phyloP scores from a whole-genome alignment of 108 stramenopile genomes.

The Fistulifera solaris region DNA sequence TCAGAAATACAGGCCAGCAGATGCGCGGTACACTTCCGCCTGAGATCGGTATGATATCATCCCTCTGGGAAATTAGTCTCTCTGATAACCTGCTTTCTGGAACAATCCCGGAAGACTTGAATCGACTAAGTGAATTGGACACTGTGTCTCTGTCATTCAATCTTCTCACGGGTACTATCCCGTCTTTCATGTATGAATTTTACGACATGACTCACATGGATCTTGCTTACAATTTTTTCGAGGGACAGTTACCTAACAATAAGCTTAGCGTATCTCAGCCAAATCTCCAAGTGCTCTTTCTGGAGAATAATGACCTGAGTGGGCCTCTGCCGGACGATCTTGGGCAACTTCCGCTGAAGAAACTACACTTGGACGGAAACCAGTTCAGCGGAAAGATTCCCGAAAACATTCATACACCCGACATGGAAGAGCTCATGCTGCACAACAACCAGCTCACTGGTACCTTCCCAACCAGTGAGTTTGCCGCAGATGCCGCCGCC shows the following conservation, averaged over 20 bases:
- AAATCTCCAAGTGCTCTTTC: conserved; percentile 24
- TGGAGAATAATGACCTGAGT: conserved; percentile 50
- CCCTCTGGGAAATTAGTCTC: conserved; percentile 32
- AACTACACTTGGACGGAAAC: conserved; percentile 33
- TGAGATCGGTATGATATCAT: conserved; percentile 33
- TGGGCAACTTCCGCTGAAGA: conserved; percentile 28
- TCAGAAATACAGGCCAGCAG: conserved; percentile 31
- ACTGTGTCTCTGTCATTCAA: conserved; percentile 39
- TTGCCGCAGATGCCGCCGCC: conserved; percentile 16
- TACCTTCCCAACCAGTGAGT: conserved; percentile 28
- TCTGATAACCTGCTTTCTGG: conserved; percentile 35
- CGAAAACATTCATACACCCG: conserved; percentile 16
- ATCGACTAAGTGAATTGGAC: conserved; percentile 24
- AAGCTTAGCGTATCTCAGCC: conserved; percentile 16
- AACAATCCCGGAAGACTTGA: conserved; percentile 22
- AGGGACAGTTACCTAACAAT: conserved; percentile 18
- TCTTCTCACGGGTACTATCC: conserved; percentile 40
- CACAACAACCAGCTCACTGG: conserved; percentile 45
- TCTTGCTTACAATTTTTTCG: conserved; percentile 36
- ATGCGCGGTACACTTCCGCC: conserved; percentile 34
- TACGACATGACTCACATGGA: conserved; percentile 39
- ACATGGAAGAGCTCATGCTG: conserved; percentile 30
- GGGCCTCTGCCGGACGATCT: conserved; percentile 47
- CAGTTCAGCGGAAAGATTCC: conserved; percentile 45
- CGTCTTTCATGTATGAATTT: conserved; percentile 31